Percentiles rank a stretch among this genome's conserved stretches.
Evolutionary conservation across 192 early-diverging fungal genomes (phyloP).

Genomic region (Gorgonomyces haynaldii): DNA sequence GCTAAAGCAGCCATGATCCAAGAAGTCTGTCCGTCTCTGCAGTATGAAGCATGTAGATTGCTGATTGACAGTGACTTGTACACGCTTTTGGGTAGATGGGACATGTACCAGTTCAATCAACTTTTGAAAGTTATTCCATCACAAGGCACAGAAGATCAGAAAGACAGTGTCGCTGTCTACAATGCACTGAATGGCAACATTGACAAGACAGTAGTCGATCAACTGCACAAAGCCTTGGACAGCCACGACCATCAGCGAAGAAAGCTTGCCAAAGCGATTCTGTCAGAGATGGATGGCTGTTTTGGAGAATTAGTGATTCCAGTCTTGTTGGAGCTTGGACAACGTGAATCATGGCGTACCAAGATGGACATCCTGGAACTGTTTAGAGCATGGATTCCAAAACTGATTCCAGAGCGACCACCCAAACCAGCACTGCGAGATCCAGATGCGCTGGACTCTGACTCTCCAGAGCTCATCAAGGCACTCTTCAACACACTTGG

Average conservation of each 20-base stretch:
- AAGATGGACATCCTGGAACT: constrained; percentile 27
- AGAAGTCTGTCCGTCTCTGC: constrained; percentile 13
- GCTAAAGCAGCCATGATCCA: not conserved
- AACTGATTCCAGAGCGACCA: constrained; percentile 6
- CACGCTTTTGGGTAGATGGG: constrained; percentile 28
- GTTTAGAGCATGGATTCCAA: constrained; percentile 24
- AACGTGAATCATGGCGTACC: constrained; percentile 29
- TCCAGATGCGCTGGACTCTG: constrained; percentile 11
- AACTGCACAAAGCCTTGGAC: constrained; percentile 20
- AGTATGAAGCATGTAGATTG: constrained; percentile 28
- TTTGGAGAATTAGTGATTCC: constrained; percentile 21
- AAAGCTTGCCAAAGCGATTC: constrained; percentile 3
- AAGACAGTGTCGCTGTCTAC: constrained; percentile 12
- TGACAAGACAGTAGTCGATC: constrained; percentile 14
- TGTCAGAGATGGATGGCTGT: constrained; percentile 9
- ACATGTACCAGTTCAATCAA: constrained; percentile 28
- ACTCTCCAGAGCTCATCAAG: constrained; percentile 2
- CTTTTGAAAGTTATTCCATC: constrained; percentile 24
- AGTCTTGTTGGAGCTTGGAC: constrained; percentile 15
- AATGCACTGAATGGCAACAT: constrained; percentile 12
- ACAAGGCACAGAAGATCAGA: constrained; percentile 18
- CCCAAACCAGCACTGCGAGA: not conserved
- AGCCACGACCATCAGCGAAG: constrained; percentile 19
- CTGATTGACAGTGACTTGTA: constrained; percentile 20
- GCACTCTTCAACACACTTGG: constrained; percentile 8